A percentile compares a stretch with the other conserved stretches of the same genome.
Evolutionary conservation across 1,284 basidiomycete species (phyloP).

Genomic region (Fistulina hepatica): DNA sequence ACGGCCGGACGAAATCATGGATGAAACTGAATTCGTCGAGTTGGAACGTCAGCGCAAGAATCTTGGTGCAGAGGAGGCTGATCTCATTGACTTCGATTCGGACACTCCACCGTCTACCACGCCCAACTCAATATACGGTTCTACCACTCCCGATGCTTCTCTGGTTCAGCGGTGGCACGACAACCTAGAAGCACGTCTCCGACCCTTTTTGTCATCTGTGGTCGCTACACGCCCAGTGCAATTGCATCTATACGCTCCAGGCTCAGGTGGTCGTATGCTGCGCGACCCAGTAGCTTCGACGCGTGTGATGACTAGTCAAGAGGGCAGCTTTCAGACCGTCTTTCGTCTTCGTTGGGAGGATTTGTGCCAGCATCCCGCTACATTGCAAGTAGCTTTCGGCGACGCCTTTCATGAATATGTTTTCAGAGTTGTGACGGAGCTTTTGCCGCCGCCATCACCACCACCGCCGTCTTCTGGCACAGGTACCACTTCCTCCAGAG

Average conservation of each 20-base stretch:
- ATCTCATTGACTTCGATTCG: conserved; percentile 17
- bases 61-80: conserved; percentile 13
- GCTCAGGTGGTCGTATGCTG: no score
- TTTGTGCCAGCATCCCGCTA: conserved; percentile 49
- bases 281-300: conserved; percentile 36
- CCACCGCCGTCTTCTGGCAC: conserved; percentile 10
- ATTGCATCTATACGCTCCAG: conserved; percentile 40
- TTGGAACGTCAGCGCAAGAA: conserved; percentile 37
- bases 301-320: conserved; percentile 45
- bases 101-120: conserved; percentile 15
- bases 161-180: conserved; percentile 48
- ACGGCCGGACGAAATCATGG: conserved; percentile 45
- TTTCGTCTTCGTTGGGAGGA: conserved; percentile 59
- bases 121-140: conserved; percentile 4
- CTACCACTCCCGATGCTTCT: conserved; percentile 12
- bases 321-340: conserved; percentile 61
- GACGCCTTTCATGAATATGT: conserved; percentile 42
- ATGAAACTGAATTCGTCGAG: conserved; percentile 43
- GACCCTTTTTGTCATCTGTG: conserved; percentile 68
- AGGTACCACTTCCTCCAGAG: conserved; percentile 3
- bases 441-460: conserved; percentile 30
- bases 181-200: conserved; percentile 65
- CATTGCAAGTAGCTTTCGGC: conserved; percentile 47
- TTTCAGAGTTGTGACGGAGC: conserved; percentile 42
- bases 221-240: conserved; percentile 49